Percentiles rank a stretch among this genome's conserved stretches.
phyloP scores from a whole-genome alignment of 805 yeast genomes.

The Candida nonsorbophila region DNA sequence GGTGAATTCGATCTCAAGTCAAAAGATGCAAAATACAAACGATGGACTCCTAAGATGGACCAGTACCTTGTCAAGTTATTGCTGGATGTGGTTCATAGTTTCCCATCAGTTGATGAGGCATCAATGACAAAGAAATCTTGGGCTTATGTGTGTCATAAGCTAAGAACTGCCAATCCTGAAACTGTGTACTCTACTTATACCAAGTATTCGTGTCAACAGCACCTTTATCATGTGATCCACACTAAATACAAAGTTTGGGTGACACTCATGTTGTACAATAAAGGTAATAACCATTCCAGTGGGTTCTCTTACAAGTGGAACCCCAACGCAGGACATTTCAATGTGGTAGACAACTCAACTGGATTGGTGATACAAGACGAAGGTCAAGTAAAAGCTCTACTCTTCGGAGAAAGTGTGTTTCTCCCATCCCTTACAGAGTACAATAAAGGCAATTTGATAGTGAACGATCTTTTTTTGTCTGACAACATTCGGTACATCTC shows the following conservation, averaged over 20 bases:
- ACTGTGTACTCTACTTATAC: slow-evolving; percentile 37
- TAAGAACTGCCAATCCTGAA: slow-evolving; percentile 32
- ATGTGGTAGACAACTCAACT: slow-evolving; percentile 21
- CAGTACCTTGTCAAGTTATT: slow-evolving; percentile 24
- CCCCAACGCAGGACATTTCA: slow-evolving; percentile 28
- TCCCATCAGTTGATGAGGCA: slow-evolving; percentile 22
- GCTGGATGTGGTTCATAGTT: slow-evolving; percentile 32
- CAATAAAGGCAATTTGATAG: slow-evolving; percentile 28
- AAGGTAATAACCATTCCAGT: slow-evolving; percentile 11
- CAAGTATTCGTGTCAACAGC: slow-evolving; percentile 35
- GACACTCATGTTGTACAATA: slow-evolving; percentile 25
- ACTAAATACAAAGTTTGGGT: slow-evolving; percentile 32
- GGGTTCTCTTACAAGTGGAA: slow-evolving; percentile 31
- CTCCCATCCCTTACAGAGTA: slow-evolving; percentile 23
- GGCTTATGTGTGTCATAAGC: slow-evolving; percentile 30
- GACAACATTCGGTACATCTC: slow-evolving; percentile 31
- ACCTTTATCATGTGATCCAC: slow-evolving; percentile 29
- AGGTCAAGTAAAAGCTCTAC: slow-evolving; percentile 22
- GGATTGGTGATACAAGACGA: slow-evolving; percentile 22
- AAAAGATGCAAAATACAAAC: slow-evolving; percentile 28
- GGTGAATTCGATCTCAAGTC: slow-evolving; percentile 27
- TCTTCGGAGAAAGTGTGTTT: slow-evolving; percentile 25
- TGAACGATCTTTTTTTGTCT: slow-evolving; percentile 31
- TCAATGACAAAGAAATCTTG: slow-evolving; percentile 33
- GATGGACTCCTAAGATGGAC: slow-evolving; percentile 37